Percentiles rank a stretch among this genome's conserved stretches.
These are phyloP conservation scores for Amanita thiersii DNA, from an alignment of 768 basidiomycete genomes.

Conservation along the genomic window DNA sequence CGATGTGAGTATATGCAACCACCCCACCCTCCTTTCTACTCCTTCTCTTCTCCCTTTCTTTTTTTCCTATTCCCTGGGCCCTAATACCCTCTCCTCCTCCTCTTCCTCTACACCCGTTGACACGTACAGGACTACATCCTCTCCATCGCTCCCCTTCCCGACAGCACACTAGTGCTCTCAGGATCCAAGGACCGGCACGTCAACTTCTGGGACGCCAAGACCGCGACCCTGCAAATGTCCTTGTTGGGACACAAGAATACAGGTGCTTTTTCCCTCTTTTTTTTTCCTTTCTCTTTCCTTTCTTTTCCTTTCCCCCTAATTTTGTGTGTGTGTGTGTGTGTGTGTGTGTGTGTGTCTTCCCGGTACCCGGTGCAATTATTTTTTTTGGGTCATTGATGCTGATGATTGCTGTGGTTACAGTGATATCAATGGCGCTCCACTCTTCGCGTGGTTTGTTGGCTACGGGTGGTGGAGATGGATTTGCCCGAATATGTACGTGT, in stretches of 20 bases:
- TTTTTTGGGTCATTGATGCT: neutral
- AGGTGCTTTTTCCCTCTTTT: slow-evolving; percentile 21
- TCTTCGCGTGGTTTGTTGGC: slow-evolving; percentile 26
- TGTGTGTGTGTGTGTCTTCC: no score
- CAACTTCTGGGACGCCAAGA: slow-evolving; percentile 75
- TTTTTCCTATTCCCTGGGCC: neutral
- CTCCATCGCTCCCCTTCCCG: slow-evolving; percentile 52
- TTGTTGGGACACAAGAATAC: slow-evolving; percentile 57
- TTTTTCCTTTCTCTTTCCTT: neutral
- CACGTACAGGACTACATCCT: slow-evolving; percentile 21
- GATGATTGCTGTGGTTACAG: slow-evolving; percentile 13
- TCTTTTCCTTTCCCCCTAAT: neutral
- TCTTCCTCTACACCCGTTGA: slow-evolving; percentile 4
- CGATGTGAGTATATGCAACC: no score
- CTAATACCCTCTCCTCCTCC: neutral
- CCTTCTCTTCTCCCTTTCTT: no score
- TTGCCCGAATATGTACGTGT: slow-evolving; percentile 33
- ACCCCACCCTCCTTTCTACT: no score
- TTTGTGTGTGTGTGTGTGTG: no score
- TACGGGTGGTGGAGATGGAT: slow-evolving; percentile 33
- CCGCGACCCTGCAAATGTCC: slow-evolving; percentile 71
- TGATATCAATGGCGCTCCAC: slow-evolving; percentile 32
- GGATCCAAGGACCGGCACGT: slow-evolving; percentile 87
- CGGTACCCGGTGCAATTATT: no score
- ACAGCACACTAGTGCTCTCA: slow-evolving; percentile 83